Evolutionary conservation across 257 asterid genomes (phyloP), one percentile per base, ranked within the genome.

Genomic region (Salvia miltiorrhiza): DNA sequence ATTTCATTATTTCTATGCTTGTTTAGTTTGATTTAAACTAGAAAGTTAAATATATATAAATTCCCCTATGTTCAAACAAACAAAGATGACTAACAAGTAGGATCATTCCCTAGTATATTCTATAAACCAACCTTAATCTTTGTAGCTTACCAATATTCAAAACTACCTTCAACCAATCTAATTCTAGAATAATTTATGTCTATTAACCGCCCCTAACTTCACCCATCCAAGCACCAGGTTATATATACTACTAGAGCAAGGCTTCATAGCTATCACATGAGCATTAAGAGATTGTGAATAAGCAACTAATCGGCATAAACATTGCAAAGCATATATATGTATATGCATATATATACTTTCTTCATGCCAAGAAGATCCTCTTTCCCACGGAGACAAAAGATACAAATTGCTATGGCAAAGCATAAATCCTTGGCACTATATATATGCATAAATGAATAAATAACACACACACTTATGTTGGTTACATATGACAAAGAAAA

Each of bases 111-210:
- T 2, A 48, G 47, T 26, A 57, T 13, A 69, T 58, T 30, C 60
- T 30, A 33, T 6, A 57, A 68, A 4, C 30, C 4, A 28, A 23
- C 14, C 28, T 49, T 4, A 20, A 67, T 52, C 21, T 41, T 59
- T 13, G 57, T 32, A 65, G 47, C 52, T 67, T 41, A 21, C 32
- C 17, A 37, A 21, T 39, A 53, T 9, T 40, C 39, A 70, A 60
- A 48, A 49, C 39, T 71, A n/a, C 28, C 68, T 32, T 59, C 60
- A 70, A 59, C 67, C 58, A 70, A 44, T 12, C 39, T 23, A 70
- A 33, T 14, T 14, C 49, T 57, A 44, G 37, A 30, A 57, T 16
- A 44, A 44, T 33, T 56, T 8, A 47, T 2, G 59, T 45, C 11
- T 11, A 70, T 32, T 11, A 16, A 44, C 50, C 35, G 69, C 48